Evolutionary conservation across 371 early-diverging fungal species (phyloP).

Genomic region (Lichtheimia corymbifera): DNA sequence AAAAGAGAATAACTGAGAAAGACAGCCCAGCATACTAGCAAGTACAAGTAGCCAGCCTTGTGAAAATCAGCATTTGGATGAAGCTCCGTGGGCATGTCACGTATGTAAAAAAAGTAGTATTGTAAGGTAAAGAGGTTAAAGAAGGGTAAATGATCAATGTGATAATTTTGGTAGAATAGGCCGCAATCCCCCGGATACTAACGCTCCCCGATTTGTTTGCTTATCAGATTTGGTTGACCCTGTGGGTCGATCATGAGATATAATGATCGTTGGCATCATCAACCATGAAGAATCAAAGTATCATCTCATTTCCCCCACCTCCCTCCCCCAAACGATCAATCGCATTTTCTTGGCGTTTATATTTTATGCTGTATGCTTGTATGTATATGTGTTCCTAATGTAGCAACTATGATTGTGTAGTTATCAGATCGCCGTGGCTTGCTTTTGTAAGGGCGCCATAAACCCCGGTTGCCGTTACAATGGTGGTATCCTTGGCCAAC

Average conservation of each 20-base stretch:
- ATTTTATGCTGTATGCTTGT: neutral
- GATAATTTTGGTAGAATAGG: no score
- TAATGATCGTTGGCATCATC: no score
- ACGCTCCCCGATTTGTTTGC: no score
- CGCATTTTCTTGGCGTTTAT: neutral
- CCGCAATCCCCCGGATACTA: no score
- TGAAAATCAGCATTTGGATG: constrained; percentile 14
- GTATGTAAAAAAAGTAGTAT: neutral
- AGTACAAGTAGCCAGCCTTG: constrained; percentile 31
- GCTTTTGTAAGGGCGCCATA: constrained; percentile 1
- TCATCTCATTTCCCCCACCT: no score
- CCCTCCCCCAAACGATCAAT: no score
- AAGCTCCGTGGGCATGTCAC: constrained; percentile 4
- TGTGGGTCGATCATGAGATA: no score
- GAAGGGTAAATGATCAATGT: no score
- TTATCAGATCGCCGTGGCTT: constrained; percentile 5
- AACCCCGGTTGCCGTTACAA: neutral
- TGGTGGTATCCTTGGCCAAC: constrained; percentile 2
- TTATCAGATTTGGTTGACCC: no score
- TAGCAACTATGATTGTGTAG: no score
- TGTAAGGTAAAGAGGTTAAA: no score
- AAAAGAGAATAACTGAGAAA: constrained; percentile 38
- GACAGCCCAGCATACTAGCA: constrained; percentile 37
- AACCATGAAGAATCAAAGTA: no score
- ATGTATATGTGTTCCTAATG: neutral